A percentile compares a stretch with the other conserved stretches of the same genome.
phyloP scores from a whole-genome alignment of 1,139 yeast species.

The Yamadazyma atlantica region DNA sequence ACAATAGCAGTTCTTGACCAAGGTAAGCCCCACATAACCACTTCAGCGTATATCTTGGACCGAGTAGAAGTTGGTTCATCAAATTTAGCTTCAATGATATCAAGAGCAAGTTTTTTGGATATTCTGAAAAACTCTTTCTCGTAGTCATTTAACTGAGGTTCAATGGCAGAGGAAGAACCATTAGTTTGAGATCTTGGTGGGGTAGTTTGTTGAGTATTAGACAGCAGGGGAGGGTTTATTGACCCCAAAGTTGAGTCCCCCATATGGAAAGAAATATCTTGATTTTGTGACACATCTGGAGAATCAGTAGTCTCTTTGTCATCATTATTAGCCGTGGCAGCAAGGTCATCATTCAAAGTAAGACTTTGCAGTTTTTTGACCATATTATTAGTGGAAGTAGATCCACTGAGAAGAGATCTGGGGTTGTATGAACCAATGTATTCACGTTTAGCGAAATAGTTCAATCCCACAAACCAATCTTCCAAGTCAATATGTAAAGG shows the following conservation, averaged over 20 bases:
- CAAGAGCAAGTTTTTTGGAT: slow-evolving; percentile 52
- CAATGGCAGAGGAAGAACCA: slow-evolving; percentile 2
- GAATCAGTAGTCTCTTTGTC: neutral
- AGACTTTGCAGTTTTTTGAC: slow-evolving; percentile 11
- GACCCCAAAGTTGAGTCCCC: slow-evolving; percentile 10
- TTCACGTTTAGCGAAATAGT: slow-evolving; percentile 65
- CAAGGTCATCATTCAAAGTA: slow-evolving; percentile 3
- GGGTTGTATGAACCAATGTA: slow-evolving; percentile 40
- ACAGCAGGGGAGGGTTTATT: slow-evolving; percentile 2
- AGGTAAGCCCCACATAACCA: slow-evolving; percentile 63
- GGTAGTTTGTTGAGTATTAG: slow-evolving; percentile 1
- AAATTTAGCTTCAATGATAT: slow-evolving; percentile 69
- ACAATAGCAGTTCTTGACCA: slow-evolving; percentile 73
- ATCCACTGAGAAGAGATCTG: slow-evolving; percentile 22
- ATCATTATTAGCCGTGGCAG: neutral
- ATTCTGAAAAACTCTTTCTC: slow-evolving; percentile 49
- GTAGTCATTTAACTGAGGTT: slow-evolving; percentile 19
- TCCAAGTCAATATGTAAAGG: slow-evolving; percentile 72
- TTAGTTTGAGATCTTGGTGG: slow-evolving; percentile 8
- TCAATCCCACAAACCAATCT: slow-evolving; percentile 80
- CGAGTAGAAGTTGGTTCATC: slow-evolving; percentile 19
- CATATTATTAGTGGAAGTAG: slow-evolving; percentile 12
- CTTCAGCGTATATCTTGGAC: slow-evolving; percentile 57
- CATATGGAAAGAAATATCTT: slow-evolving; percentile 10
- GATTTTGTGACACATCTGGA: slow-evolving; percentile 1